Percentiles rank a stretch among this genome's conserved stretches.
Evolutionary conservation across 129 eudicot genomes (phyloP).

Genomic region (Chrysanthemum seticuspe): DNA sequence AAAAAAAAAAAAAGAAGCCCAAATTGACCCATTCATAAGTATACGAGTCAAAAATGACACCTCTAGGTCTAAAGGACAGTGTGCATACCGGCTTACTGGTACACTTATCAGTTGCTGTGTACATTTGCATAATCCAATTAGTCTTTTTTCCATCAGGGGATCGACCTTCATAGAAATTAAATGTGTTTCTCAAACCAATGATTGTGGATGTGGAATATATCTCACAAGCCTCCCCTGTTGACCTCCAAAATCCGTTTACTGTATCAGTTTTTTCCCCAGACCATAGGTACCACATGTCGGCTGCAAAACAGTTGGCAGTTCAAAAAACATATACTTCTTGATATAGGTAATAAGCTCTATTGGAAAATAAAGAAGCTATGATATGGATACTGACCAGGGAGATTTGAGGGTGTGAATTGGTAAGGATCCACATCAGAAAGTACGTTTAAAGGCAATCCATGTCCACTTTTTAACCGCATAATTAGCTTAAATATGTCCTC

Average conservation of each 20-base stretch:
- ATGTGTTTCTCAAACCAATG: slow-evolving; percentile 71
- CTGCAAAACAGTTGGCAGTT: slow-evolving; percentile 39
- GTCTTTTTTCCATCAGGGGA: slow-evolving; percentile 45
- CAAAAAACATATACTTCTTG: neutral
- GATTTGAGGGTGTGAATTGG: slow-evolving; percentile 50
- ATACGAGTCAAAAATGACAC: no score
- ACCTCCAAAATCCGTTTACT: slow-evolving; percentile 57
- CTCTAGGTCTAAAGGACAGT: neutral
- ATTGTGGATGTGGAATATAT: slow-evolving; percentile 45
- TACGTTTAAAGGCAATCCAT: slow-evolving; percentile 41
- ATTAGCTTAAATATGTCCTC: slow-evolving; percentile 38
- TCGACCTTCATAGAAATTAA: slow-evolving; percentile 49
- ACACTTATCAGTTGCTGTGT: slow-evolving; percentile 39
- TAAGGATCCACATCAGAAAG: slow-evolving; percentile 59
- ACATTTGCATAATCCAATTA: slow-evolving; percentile 77
- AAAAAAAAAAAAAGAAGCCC: no score
- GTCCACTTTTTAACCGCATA: slow-evolving; percentile 32
- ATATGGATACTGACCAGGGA: slow-evolving; percentile 53
- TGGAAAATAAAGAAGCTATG: neutral
- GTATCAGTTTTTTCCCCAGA: slow-evolving; percentile 39
- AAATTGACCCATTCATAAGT: no score
- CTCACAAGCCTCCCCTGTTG: slow-evolving; percentile 50
- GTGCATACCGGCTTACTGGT: slow-evolving; percentile 40
- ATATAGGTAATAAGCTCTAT: neutral
- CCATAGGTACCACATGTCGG: slow-evolving; percentile 46